Conservation (phyloP, 768 basidiomycete genomes). For the Kondoa malvinella region DNA sequence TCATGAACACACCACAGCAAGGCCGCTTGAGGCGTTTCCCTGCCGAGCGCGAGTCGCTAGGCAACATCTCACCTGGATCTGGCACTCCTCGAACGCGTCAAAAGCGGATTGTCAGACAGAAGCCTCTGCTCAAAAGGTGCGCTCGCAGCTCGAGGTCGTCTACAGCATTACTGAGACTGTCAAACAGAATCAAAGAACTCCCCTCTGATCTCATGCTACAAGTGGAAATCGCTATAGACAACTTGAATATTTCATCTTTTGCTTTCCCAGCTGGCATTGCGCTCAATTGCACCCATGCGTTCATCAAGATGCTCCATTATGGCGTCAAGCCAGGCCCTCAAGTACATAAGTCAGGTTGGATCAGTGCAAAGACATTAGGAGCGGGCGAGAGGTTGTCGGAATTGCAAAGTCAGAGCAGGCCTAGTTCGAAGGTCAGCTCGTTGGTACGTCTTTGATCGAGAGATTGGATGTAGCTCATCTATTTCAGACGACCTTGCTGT, state of each 20-base stretch:
- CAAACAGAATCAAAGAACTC: background rate
- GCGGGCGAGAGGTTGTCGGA: background rate
- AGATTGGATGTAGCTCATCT: background rate
- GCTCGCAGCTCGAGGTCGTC: background rate
- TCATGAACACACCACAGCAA: background rate
- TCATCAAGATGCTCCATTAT: background rate
- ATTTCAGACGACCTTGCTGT: constrained; percentile 1
- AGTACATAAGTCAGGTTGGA: background rate
- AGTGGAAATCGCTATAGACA: background rate
- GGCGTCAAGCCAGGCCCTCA: background rate
- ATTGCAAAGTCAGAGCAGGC: background rate
- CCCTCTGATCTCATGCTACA: background rate
- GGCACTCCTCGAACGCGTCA: background rate
- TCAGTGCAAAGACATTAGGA: background rate
- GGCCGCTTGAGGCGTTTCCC: background rate
- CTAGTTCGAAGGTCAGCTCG: background rate
- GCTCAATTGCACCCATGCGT: background rate
- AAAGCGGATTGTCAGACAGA: background rate
- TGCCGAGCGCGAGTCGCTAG: background rate
- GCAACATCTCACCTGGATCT: background rate
- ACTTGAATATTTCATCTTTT: background rate
- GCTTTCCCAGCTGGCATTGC: constrained; percentile 1
- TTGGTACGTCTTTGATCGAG: background rate
- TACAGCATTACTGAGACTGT: background rate
- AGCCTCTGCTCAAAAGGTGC: background rate